Evolutionary conservation across 1,284 basidiomycete genomes (phyloP).

Genomic region (Athelia sp.): DNA sequence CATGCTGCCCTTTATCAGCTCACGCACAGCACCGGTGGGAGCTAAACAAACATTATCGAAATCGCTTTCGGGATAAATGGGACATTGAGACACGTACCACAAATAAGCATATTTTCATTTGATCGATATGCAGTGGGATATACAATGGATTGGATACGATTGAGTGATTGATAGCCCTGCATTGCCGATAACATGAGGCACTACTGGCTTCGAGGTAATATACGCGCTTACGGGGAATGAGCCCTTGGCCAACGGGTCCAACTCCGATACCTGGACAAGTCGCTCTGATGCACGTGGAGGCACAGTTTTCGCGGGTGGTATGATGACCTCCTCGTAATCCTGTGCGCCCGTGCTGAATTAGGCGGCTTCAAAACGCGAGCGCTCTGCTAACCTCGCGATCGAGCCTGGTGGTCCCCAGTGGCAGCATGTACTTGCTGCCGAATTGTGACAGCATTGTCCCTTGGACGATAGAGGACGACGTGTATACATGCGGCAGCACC

Average conservation of each 20-base stretch:
- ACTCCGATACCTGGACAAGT: slow-evolving; percentile 67
- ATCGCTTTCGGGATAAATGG: slow-evolving; percentile 1
- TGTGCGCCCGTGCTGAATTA: slow-evolving; percentile 17
- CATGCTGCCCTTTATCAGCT: background rate
- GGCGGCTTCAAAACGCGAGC: background rate
- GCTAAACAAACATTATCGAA: slow-evolving; percentile 40
- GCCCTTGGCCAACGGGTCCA: slow-evolving; percentile 78
- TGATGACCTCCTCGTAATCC: slow-evolving; percentile 80
- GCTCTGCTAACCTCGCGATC: slow-evolving; percentile 53
- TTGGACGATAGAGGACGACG: slow-evolving; percentile 54
- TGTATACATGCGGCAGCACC: slow-evolving; percentile 88
- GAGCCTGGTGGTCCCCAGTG: slow-evolving; percentile 75
- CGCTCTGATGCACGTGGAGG: slow-evolving; percentile 76
- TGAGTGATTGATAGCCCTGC: slow-evolving; percentile 86
- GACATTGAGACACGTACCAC: slow-evolving; percentile 53
- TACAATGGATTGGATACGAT: slow-evolving; percentile 94
- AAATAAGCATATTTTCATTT: slow-evolving; percentile 96
- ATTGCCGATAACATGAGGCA: slow-evolving; percentile 4
- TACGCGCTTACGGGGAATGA: slow-evolving; percentile 74
- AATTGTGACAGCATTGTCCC: slow-evolving; percentile 72
- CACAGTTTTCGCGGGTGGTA: slow-evolving; percentile 82
- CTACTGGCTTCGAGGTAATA: background rate
- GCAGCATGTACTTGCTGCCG: slow-evolving; percentile 78
- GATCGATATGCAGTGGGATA: slow-evolving; percentile 91
- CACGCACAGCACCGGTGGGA: slow-evolving; percentile 88